Evolutionary conservation across 495 filamentous ascomycete species (phyloP), one percentile per base, ranked within the genome.

Genomic region (Eremomyces bilateralis): DNA sequence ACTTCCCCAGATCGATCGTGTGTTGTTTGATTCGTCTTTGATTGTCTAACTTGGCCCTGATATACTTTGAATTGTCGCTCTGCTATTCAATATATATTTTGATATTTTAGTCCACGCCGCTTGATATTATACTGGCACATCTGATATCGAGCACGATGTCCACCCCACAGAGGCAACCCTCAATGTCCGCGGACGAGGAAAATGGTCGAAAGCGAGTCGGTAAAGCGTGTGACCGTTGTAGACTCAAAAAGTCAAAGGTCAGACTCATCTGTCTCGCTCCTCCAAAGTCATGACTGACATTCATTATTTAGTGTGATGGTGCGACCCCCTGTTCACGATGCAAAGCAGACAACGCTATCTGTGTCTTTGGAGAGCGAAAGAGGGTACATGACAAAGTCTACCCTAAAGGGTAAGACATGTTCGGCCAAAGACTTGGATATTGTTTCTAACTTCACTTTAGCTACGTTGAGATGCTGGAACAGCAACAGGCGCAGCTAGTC

Each of bases 241-340:
- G 71, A 40, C 67, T 75, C 55, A 77, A 75, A 57, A 77, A 77
- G 53, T 73, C 67, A 40, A 76, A 76, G 64, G 69, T 69, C 52
- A 31, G 53, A 6, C 16, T 15, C 20, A 21, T 25, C 3, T 12
- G 17, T 21, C 28, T 4, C 17, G 28, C 15, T 16, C 22, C 25
- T 11, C 20, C 18, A 27, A 3, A 15, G 11, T 33, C 31, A 0
- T 15, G 15, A 29, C 19, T 15, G 28, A 36, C 37, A n/a, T n/a
- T n/a, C 10, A 34, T 35, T 51, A 32, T 55, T 37, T 18, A 73
- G 67, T 76, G 71, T 52, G 69, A 75, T 45, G 71, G 71, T 38
- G 62, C 71, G 35, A 68, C 65, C 33, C 71, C 70, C 1, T 76
- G 71, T 56, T 71, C 67, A 47, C 55, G 71, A 42, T 76, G 71